These are phyloP conservation scores for Leccinum imitatum DNA, from an alignment of 768 basidiomycete genomes.

Conservation along the genomic window DNA sequence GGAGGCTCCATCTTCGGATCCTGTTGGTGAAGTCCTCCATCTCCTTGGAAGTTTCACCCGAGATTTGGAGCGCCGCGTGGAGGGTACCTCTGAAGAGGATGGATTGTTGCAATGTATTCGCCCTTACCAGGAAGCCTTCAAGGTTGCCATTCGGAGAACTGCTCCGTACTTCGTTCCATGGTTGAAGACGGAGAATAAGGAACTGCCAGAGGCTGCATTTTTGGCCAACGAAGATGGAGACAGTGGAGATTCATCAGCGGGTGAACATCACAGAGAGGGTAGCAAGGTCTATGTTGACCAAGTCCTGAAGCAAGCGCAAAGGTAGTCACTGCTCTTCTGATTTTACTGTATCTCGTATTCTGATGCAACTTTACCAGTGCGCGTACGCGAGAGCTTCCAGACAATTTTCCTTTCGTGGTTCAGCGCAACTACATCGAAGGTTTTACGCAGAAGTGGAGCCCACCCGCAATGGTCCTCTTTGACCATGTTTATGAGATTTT, in stretches of 20 bases:
- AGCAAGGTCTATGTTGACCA: slow-evolving; percentile 49
- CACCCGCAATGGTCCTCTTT: slow-evolving; percentile 48
- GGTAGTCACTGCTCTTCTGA: slow-evolving; percentile 36
- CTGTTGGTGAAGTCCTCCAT: slow-evolving; percentile 53
- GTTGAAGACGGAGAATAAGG: slow-evolving; percentile 16
- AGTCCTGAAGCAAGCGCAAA: slow-evolving; percentile 44
- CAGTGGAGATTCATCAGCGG: neutral
- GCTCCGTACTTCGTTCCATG: slow-evolving; percentile 61
- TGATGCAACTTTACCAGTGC: slow-evolving; percentile 43
- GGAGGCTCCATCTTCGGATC: slow-evolving; percentile 52
- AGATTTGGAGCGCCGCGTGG: slow-evolving; percentile 45
- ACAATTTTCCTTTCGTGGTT: slow-evolving; percentile 63
- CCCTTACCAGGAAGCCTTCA: slow-evolving; percentile 48
- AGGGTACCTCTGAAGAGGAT: slow-evolving; percentile 50
- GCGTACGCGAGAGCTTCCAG: slow-evolving; percentile 68
- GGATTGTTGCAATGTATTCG: slow-evolving; percentile 60
- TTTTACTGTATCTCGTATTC: neutral
- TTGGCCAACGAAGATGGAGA: slow-evolving; percentile 40
- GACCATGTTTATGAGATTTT: slow-evolving; percentile 39
- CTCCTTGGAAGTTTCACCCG: slow-evolving; percentile 47
- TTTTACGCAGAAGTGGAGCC: slow-evolving; percentile 47
- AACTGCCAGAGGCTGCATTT: slow-evolving; percentile 27
- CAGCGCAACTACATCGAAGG: slow-evolving; percentile 48
- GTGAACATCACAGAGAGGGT: neutral
- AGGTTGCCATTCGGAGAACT: slow-evolving; percentile 45